Evolutionary conservation across 2,329 filamentous ascomycete species (phyloP).

Genomic region (Pezicula carpinea): DNA sequence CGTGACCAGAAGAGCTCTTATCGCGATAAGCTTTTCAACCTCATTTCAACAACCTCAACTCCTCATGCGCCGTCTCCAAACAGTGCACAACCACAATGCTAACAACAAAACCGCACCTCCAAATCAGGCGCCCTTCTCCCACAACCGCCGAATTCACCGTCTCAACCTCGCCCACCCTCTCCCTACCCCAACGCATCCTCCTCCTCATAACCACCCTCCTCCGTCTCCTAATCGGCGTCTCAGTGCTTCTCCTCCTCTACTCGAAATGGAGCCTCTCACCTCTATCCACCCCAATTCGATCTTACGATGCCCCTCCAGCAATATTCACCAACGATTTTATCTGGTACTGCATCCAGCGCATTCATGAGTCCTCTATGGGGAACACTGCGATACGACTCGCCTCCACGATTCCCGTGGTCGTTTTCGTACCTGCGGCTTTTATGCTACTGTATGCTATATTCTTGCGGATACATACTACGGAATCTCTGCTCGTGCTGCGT

Average conservation of each 20-base stretch:
- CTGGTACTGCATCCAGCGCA: slow-evolving; percentile 21
- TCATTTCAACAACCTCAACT: slow-evolving; percentile 1
- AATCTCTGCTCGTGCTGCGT: slow-evolving; percentile 82
- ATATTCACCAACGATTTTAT: slow-evolving; percentile 17
- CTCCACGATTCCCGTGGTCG: slow-evolving; percentile 31
- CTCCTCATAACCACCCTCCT: slow-evolving; percentile 39
- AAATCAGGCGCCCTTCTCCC: slow-evolving; percentile 66
- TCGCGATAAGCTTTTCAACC: too few relatives aligned
- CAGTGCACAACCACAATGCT: slow-evolving; percentile 46
- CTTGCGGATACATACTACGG: slow-evolving; percentile 53
- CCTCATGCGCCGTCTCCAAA: slow-evolving; percentile 1
- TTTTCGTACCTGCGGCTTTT: slow-evolving; percentile 35
- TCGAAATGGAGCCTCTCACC: slow-evolving; percentile 36
- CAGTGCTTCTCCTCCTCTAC: slow-evolving; percentile 44
- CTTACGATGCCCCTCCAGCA: slow-evolving; percentile 3
- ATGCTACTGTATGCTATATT: slow-evolving; percentile 40
- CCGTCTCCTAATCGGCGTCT: slow-evolving; percentile 33
- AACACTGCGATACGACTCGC: slow-evolving; percentile 29
- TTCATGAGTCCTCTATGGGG: slow-evolving; percentile 28
- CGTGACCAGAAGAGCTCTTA: too few relatives aligned
- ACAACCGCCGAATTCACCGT: slow-evolving; percentile 93
- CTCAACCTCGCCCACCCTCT: slow-evolving; percentile 64
- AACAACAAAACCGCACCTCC: slow-evolving; percentile 54
- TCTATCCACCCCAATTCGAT: slow-evolving; percentile 7
- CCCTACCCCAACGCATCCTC: slow-evolving; percentile 42